A percentile compares a stretch with the other conserved stretches of the same genome.
These are phyloP conservation scores for Hanseniaspora uvarum DNA, from an alignment of 1,139 yeast species.

Conservation along the genomic window DNA sequence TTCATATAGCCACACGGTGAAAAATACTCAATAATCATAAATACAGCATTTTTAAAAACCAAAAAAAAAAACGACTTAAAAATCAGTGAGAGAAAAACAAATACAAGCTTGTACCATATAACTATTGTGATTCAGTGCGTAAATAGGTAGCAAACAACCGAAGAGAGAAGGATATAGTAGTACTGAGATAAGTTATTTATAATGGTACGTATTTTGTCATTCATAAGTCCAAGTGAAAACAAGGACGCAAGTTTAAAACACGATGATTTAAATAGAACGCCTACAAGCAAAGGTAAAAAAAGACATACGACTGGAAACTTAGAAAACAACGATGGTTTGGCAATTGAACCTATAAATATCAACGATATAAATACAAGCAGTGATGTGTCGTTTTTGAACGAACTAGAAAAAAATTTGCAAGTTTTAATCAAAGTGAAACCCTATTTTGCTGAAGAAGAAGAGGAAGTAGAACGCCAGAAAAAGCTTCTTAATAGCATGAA, in stretches of 20 bases:
- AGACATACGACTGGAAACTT: not conserved
- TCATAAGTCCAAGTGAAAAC: not conserved
- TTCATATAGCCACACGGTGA: not conserved
- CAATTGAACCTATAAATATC: not conserved
- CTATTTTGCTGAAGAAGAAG: slow-evolving; percentile 9
- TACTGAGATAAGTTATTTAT: not conserved
- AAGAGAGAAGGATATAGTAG: not conserved
- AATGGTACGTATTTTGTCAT: slow-evolving; percentile 3
- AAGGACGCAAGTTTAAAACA: not conserved
- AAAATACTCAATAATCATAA: not conserved
- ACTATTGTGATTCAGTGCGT: too few relatives aligned
- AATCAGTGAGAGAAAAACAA: not conserved
- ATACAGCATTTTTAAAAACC: not conserved
- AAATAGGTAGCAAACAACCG: too few relatives aligned
- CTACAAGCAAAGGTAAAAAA: not conserved
- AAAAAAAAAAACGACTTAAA: not conserved
- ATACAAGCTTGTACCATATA: too few relatives aligned
- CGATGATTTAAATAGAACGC: slow-evolving; percentile 6
- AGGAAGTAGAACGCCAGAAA: not conserved
- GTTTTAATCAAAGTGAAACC: slow-evolving; percentile 16
- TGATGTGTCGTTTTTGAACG: not conserved
- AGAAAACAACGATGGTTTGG: not conserved
- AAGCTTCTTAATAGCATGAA: not conserved
- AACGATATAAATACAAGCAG: not conserved
- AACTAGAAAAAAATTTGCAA: slow-evolving; percentile 10